Evolutionary conservation across 1,284 basidiomycete genomes (phyloP).

Genomic region (Cystobasidium slooffiae): DNA sequence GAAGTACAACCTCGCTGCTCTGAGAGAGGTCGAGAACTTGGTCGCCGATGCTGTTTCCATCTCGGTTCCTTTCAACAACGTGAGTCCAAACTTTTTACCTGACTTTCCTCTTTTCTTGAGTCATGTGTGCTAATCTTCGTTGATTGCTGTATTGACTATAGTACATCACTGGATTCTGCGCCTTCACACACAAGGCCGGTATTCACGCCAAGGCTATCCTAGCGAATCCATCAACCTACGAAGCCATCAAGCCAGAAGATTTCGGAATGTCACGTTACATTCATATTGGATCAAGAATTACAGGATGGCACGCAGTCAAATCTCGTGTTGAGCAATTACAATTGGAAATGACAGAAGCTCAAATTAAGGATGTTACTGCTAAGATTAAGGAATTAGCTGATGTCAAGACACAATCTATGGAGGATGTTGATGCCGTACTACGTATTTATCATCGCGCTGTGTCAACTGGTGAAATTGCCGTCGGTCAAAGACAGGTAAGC

Average conservation of each 20-base stretch:
- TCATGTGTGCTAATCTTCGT: background rate
- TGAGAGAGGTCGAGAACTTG: constrained; percentile 98
- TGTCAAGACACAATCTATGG: constrained; percentile 97
- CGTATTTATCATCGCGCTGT: constrained; percentile 67
- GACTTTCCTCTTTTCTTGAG: background rate
- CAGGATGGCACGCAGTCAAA: constrained; percentile 70
- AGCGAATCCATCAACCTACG: constrained; percentile 98
- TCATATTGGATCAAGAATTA: constrained; percentile 75
- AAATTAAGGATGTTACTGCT: constrained; percentile 93
- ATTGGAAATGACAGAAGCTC: constrained; percentile 68
- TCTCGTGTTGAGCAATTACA: constrained; percentile 97
- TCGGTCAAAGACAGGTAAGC: constrained; percentile 47
- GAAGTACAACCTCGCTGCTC: constrained; percentile 98
- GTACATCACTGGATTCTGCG: constrained; percentile 86
- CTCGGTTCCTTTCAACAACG: constrained; percentile 96
- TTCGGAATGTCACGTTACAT: constrained; percentile 85
- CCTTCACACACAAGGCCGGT: constrained; percentile 99
- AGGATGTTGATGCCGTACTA: constrained; percentile 96
- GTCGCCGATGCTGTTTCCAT: constrained; percentile 99
- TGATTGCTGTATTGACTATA: constrained; percentile 55
- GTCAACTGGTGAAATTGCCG: constrained; percentile 49
- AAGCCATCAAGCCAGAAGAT: constrained; percentile 77
- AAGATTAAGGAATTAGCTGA: constrained; percentile 99
- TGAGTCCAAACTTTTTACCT: constrained; percentile 58
- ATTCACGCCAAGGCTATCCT: constrained; percentile 99